phyloP scores from a whole-genome alignment of 106 monocot genomes.

The Dioscorea alata region DNA sequence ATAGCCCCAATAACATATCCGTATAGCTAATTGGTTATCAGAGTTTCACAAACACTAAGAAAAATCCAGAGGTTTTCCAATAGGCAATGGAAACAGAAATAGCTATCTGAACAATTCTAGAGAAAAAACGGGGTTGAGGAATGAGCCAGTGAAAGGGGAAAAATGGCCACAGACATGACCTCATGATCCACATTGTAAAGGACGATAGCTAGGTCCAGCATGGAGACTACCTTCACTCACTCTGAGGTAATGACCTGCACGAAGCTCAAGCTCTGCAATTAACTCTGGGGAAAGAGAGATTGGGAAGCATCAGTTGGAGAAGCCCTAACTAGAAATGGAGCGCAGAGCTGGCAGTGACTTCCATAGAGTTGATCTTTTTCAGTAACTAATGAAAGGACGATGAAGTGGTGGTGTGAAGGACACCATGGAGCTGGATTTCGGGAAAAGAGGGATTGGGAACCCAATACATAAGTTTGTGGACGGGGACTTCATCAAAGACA shows the following conservation, averaged over 20 bases:
- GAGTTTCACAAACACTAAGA: background rate
- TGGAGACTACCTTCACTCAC: conserved; percentile 86
- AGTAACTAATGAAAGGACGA: no score
- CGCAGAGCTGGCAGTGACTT: no score
- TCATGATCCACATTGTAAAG: conserved; percentile 94
- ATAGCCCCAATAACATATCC: background rate
- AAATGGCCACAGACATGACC: conserved; percentile 95
- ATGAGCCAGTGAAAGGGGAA: conserved; percentile 63
- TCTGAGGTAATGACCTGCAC: conserved; percentile 82
- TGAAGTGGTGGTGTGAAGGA: no score
- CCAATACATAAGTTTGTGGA: no score
- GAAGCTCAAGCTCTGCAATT: conserved; percentile 27
- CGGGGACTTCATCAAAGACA: no score
- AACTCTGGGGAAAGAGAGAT: conserved; percentile 18
- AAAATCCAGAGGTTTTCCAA: background rate
- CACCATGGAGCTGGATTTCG: no score
- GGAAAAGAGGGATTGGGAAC: no score
- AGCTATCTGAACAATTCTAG: conserved; percentile 81
- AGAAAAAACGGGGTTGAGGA: conserved; percentile 78
- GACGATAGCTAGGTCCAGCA: conserved; percentile 77
- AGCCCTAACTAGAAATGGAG: conserved; percentile 7
- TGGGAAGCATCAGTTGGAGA: conserved; percentile 3
- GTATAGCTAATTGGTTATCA: background rate
- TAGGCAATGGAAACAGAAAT: background rate
- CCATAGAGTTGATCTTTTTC: no score